phyloP scores from a whole-genome alignment of 768 basidiomycete species.

The Lactarius akahatsu region DNA sequence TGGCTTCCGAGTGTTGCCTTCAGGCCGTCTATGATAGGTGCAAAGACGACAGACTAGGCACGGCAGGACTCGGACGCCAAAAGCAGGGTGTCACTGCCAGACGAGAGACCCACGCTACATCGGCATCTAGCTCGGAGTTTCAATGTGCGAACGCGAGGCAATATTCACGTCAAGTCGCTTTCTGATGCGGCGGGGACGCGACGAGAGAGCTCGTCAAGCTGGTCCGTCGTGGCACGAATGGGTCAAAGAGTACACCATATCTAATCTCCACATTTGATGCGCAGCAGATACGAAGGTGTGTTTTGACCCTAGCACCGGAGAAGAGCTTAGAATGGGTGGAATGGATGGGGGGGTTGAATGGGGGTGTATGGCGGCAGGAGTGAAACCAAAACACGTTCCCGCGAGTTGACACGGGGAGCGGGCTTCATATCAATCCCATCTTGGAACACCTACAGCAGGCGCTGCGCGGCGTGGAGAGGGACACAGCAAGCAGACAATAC shows the following conservation, averaged over 20 bases:
- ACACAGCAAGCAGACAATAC: conserved; percentile 13
- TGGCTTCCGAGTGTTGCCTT: conserved; percentile 18
- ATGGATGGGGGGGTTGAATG: background rate
- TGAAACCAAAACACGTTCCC: conserved; percentile 21
- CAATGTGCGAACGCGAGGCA: conserved; percentile 22
- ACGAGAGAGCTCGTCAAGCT: conserved; percentile 1
- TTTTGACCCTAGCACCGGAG: conserved; percentile 7
- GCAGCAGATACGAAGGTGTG: background rate
- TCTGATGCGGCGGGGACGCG: conserved; percentile 11
- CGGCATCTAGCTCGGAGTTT: conserved; percentile 21
- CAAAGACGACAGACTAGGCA: conserved; percentile 13
- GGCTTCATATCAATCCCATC: conserved; percentile 11
- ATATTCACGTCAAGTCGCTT: conserved; percentile 10
- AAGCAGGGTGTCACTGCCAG: background rate
- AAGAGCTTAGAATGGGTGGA: conserved; percentile 4
- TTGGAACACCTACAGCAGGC: conserved; percentile 3
- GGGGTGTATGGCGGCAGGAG: conserved; percentile 12
- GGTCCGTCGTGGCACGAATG: conserved; percentile 5
- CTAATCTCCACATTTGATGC: no score
- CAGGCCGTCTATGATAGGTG: conserved; percentile 13
- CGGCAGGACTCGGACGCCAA: background rate
- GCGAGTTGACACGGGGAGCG: conserved; percentile 12
- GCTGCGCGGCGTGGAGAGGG: conserved; percentile 14
- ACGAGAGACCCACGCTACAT: conserved; percentile 19
- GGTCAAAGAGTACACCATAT: background rate